These are phyloP conservation scores for Pterulicium gracile DNA, from an alignment of 1,284 basidiomycete genomes.

Conservation along the genomic window DNA sequence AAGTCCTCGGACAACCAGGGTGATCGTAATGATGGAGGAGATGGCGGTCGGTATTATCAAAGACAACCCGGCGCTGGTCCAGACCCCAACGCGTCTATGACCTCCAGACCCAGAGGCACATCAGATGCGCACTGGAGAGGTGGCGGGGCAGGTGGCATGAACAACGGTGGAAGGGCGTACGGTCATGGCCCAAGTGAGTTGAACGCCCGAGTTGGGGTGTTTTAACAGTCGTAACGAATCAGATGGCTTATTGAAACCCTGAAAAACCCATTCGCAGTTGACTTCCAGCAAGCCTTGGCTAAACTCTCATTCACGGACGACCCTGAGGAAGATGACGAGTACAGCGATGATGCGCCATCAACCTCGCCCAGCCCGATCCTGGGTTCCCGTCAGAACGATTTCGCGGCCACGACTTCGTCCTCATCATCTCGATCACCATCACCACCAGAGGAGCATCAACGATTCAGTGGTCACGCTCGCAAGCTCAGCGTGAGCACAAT, in stretches of 20 bases:
- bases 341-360: not conserved
- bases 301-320: not conserved
- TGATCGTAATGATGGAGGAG: conserved; percentile 28
- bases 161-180: conserved; percentile 1
- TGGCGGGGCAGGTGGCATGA: not conserved
- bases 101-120: conserved; percentile 37
- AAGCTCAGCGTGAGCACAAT: conserved; percentile 17
- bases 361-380: not conserved
- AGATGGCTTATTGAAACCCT: not conserved
- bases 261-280: not conserved
- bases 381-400: not conserved
- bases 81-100: conserved; percentile 21
- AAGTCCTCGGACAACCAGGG: conserved; percentile 37
- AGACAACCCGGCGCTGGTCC: conserved; percentile 24
- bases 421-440: not conserved
- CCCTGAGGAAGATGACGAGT: not conserved
- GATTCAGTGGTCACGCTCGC: conserved; percentile 5
- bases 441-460: not conserved
- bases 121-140: conserved; percentile 24
- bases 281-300: not conserved
- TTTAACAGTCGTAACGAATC: not conserved
- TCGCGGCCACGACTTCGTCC: not conserved
- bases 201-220: not conserved
- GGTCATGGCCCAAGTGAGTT: not conserved
- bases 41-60: conserved; percentile 28